These are phyloP conservation scores for Macaranga tanarius DNA, from an alignment of 441 rosid species.

Conservation along the genomic window DNA sequence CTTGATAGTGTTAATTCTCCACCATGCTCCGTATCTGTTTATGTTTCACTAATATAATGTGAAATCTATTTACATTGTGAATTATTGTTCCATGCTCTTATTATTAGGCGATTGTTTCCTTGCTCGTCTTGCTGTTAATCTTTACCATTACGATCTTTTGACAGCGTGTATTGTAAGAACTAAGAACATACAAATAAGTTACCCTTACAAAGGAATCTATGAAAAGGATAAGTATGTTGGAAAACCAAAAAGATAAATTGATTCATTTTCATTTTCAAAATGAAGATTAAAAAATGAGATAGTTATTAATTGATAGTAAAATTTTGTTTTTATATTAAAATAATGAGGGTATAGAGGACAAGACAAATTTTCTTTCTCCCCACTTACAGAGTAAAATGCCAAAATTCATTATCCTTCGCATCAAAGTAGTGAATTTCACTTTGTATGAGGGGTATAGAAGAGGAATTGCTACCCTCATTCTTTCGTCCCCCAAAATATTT, in stretches of 20 bases:
- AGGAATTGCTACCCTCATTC: not conserved
- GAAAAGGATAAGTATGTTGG: not conserved
- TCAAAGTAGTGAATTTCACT: constrained; percentile 7
- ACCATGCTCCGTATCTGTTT: not conserved
- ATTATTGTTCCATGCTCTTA: not conserved
- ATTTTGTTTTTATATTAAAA: not conserved
- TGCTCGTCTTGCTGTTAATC: not conserved
- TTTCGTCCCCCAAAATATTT: not conserved
- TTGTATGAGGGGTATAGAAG: not conserved
- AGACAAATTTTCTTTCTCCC: not conserved
- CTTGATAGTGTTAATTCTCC: not conserved
- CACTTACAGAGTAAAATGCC: not conserved
- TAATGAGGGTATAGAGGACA: not conserved
- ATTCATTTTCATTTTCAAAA: not conserved
- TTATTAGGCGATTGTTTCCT: not conserved
- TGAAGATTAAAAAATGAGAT: not conserved
- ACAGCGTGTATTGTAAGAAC: not conserved
- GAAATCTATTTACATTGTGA: not conserved
- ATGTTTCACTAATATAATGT: not conserved
- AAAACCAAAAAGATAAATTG: not conserved
- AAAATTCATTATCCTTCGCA: too few relatives aligned
- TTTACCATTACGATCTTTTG: not conserved
- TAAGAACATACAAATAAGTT: not conserved
- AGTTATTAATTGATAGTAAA: not conserved
- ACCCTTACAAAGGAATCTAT: not conserved